phyloP scores from a whole-genome alignment of 805 yeast genomes.

The Ogataea methylovora region DNA sequence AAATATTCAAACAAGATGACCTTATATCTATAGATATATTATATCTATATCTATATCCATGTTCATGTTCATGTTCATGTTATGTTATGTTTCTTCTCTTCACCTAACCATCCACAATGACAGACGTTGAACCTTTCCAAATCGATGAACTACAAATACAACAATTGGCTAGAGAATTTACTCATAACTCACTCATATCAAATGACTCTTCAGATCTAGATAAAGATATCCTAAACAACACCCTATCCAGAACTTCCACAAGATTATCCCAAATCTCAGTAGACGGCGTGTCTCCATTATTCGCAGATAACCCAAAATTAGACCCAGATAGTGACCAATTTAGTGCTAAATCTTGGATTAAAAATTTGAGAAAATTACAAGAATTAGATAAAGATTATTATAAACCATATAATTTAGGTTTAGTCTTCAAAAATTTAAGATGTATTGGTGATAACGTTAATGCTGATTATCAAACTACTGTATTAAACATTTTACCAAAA shows the following conservation, averaged over 20 bases:
- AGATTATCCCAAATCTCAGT: constrained; percentile 30
- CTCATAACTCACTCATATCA: constrained; percentile 6
- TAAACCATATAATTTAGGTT: constrained; percentile 48
- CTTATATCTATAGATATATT: no score
- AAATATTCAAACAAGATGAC: no score
- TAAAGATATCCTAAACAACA: no score
- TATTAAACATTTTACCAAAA: constrained; percentile 32
- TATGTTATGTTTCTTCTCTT: no score
- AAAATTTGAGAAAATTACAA: constrained; percentile 42
- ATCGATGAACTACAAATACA: constrained; percentile 28
- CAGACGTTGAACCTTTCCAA: no score
- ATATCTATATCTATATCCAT: no score
- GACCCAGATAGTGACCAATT: constrained; percentile 50
- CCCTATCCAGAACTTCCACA: constrained; percentile 23
- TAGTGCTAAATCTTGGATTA: constrained; percentile 53
- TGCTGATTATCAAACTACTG: constrained; percentile 52
- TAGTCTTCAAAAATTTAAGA: constrained; percentile 46
- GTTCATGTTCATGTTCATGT: no score
- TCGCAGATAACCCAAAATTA: constrained; percentile 31
- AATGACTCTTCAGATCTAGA: constrained; percentile 3
- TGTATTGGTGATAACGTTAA: constrained; percentile 54
- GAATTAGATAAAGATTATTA: constrained; percentile 53
- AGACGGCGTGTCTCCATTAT: constrained; percentile 31
- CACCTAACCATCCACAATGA: no score
- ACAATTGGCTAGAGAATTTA: constrained; percentile 29